Base-by-base conservation (phyloP, 148 eudicot genomes). In the Chenopodium berlandieri region DNA sequence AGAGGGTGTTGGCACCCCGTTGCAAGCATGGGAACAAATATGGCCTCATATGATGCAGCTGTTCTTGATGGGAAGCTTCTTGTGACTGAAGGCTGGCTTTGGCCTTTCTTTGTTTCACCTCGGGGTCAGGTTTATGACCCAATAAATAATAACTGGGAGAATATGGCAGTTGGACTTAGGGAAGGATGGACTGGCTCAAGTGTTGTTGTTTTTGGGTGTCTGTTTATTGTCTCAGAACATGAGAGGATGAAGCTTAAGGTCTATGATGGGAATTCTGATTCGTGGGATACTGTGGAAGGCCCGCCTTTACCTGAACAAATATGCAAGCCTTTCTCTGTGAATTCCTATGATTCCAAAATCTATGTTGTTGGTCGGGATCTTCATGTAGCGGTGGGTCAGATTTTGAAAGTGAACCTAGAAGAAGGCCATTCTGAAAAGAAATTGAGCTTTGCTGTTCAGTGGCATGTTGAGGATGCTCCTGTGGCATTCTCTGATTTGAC, bases 171-270 rank as follows among this genome's bases (percentile, higher is more conserved):
- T 63, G 99, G 99, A 3, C 81, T 96, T 50, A 83, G 99, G 76
- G 97, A 92, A 86, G 99, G 98, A 23, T 96, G 99, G 98, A 96
- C 98, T 2, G 99, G 99, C 23, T 92, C 98, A 2, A 97, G 99
- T 78, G 92, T 91, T 14, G 98, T 97, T 62, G 69, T 97, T 60
- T 86, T 86, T 37, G 95, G 91, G 52, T 91, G 83, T 50, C 83
- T 97, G 71, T 97, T 97, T 85, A 97, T 97, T 22, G 97, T 97
- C 25, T 86, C 99, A 0, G 99, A 94, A 74, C 99, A 97, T 34
- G 99, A 97, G 68, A 89, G 98, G 83, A 94, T 93, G 85, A 94
- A 91, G 65, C 90, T 96, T 66, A 96, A 94, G 90, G 95, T 94
- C 10, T 96, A 94, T 77, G 95, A 96, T 37, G 54, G 78, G 8